A percentile compares a stretch with the other conserved stretches of the same genome.
phyloP scores from a whole-genome alignment of 768 basidiomycete genomes.

The Dendrothele bispora region DNA sequence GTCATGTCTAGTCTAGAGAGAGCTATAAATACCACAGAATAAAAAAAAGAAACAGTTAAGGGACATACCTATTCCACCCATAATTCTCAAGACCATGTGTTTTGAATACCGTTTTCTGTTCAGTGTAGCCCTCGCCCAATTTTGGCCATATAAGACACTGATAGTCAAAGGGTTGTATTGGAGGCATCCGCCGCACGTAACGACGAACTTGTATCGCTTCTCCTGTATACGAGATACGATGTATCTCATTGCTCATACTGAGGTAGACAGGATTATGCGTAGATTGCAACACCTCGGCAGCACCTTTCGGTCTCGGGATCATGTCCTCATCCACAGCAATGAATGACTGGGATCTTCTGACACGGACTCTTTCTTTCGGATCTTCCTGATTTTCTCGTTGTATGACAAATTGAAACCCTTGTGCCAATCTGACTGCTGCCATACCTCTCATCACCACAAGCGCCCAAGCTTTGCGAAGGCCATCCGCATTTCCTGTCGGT shows the following conservation, averaged over 20 bases:
- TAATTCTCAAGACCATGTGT: conserved; percentile 82
- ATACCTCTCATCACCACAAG: conserved; percentile 87
- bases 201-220: conserved; percentile 86
- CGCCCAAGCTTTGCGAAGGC: conserved; percentile 70
- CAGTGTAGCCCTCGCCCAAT: conserved; percentile 83
- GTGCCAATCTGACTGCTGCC: conserved; percentile 87
- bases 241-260: conserved; percentile 94
- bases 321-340: conserved; percentile 51
- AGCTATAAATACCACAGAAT: not conserved
- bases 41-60: not conserved
- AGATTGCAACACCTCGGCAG: conserved; percentile 57
- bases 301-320: conserved; percentile 57
- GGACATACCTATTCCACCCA: conserved; percentile 77
- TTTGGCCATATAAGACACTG: conserved; percentile 94
- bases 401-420: conserved; percentile 93
- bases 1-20: conserved; percentile 77
- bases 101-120: conserved; percentile 69
- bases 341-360: conserved; percentile 56
- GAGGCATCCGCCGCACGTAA: conserved; percentile 75
- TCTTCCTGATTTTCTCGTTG: conserved; percentile 34
- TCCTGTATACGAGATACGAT: conserved; percentile 89
- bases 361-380: conserved; percentile 24
- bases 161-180: conserved; percentile 68
- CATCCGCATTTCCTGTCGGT: conserved; percentile 52
- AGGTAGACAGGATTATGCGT: conserved; percentile 80